phyloP scores from a whole-genome alignment of 192 early-diverging fungal genomes.

The Backusella psychrophila region DNA sequence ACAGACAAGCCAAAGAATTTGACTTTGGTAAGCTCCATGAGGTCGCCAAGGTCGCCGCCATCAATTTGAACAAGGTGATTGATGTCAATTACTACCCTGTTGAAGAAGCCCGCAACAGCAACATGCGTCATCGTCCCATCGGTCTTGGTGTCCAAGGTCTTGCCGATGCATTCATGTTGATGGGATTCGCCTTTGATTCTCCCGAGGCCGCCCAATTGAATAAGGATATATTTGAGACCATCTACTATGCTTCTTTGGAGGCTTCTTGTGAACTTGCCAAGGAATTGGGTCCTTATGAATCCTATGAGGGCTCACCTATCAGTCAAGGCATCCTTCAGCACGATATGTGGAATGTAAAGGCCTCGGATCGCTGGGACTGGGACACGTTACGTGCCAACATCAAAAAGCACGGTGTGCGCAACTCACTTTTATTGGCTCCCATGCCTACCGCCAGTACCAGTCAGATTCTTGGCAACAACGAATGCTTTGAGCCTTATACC shows the following conservation, averaged over 20 bases:
- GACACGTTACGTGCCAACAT: conserved; percentile 71
- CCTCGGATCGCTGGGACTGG: conserved; percentile 89
- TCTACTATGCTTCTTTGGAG: conserved; percentile 91
- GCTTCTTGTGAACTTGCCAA: conserved; percentile 88
- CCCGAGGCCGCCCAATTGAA: conserved; percentile 80
- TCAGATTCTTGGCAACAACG: conserved; percentile 97
- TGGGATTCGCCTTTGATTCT: conserved; percentile 92
- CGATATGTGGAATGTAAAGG: conserved; percentile 85
- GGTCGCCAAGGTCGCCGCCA: conserved; percentile 83
- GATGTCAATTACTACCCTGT: conserved; percentile 97
- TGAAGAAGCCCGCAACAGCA: conserved; percentile 77
- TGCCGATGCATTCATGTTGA: conserved; percentile 92
- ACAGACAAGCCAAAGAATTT: conserved; percentile 52
- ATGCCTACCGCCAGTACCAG: conserved; percentile 97
- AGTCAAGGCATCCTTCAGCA: conserved; percentile 86
- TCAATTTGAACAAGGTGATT: conserved; percentile 96
- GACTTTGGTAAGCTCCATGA: conserved; percentile 83
- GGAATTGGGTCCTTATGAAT: conserved; percentile 73
- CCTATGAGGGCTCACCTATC: conserved; percentile 83
- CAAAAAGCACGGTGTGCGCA: conserved; percentile 80
- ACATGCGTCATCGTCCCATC: conserved; percentile 92
- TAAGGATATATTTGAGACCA: conserved; percentile 88
- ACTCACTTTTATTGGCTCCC: conserved; percentile 89
- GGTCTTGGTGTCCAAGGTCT: conserved; percentile 94
- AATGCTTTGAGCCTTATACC: conserved; percentile 90